Evolutionary conservation across 306 rosid species (phyloP).

Genomic region (Vigna reflexopilosa): DNA sequence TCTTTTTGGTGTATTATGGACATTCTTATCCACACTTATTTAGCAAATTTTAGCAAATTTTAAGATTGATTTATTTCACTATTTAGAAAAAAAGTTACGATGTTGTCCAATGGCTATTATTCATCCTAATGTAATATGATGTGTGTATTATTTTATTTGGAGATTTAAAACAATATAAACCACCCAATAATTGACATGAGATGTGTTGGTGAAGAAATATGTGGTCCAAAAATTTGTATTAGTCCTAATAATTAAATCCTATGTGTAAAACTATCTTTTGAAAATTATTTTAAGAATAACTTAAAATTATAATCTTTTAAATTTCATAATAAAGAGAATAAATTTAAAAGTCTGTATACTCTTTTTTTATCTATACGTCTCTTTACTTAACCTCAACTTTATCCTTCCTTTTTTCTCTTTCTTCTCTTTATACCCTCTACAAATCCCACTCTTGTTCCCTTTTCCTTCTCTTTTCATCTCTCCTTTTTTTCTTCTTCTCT

Average conservation of each 20-base stretch:
- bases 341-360: too few species aligned
- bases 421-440: too few species aligned
- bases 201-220: neutral
- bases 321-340: too few species aligned
- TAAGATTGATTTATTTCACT: slow-evolving; percentile 4
- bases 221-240: neutral
- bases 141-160: neutral
- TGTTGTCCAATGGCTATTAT: neutral
- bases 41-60: slow-evolving; percentile 12
- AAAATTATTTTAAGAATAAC: neutral
- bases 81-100: neutral
- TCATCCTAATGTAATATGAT: neutral
- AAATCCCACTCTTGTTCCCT: too few species aligned
- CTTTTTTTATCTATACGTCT: too few species aligned
- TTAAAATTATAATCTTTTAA: too few species aligned
- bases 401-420: too few species aligned
- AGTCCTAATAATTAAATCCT: too few species aligned
- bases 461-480: too few species aligned
- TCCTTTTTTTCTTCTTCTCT: too few species aligned
- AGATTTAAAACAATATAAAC: slow-evolving; percentile 12
- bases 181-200: neutral
- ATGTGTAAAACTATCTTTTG: neutral
- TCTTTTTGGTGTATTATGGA: neutral
- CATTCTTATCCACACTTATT: neutral
- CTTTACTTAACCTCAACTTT: too few species aligned